Evolutionary conservation across 306 rosid species (phyloP), one percentile per base, ranked within the genome.

Genomic region (Trifolium repens): DNA sequence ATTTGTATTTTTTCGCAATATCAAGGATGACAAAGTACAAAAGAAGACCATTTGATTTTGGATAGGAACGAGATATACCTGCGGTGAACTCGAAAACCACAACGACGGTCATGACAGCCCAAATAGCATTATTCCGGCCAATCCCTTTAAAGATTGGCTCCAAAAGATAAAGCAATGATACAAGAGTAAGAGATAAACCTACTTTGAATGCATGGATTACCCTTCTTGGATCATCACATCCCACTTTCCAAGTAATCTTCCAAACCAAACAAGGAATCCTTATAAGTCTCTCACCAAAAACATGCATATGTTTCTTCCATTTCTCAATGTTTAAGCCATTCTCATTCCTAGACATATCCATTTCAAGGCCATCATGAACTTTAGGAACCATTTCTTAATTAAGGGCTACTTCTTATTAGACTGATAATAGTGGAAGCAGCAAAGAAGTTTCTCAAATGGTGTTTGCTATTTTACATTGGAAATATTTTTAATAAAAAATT

Each of bases 61-160:
- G 55, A 24, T 57, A 37, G 27, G n/a, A 77, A 53, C 74, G 5
- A 19, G 17, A 58, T 5, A 58, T 61, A 87, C 98, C 97, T 66
- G 94, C 96, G 3, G 97, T 93, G 86, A 91, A 93, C 88, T 93
- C 98, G 0, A 93, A 86, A 30, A 93, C 98, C 49, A 91, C 97
- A 30, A 91, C 96, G 2, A 93, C 97, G 3, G 97, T 93, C 93
- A 93, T 93, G 79, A 91, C 90, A 44, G 98, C 97, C 96, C 97
- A 91, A 69, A 87, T 88, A 65, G 93, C 94, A 79, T 75, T 87
- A 79, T 75, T 87, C 35, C 81, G 75, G 12, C 97, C 98, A 67
- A 93, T 67, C 42, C 91, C 92, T 69, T 81, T 7, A 82, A 74
- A 93, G 76, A 87, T 79, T 39, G 98, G 97, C 42, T 91, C 88